Conservation (phyloP, 805 yeast species). For the Sungouiozyma ichnusensis region DNA sequence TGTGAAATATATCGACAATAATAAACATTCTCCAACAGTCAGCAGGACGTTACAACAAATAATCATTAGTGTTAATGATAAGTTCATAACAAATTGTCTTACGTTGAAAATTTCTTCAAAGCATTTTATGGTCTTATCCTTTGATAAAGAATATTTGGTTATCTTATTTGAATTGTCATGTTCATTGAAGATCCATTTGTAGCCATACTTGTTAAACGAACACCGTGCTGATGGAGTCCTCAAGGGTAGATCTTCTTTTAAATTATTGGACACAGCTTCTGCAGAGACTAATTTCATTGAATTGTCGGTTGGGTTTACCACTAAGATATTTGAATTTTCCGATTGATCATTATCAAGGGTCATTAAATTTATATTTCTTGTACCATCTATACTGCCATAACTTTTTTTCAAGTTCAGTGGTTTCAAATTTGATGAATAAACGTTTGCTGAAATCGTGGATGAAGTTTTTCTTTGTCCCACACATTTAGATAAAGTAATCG, state of each 20-base stretch:
- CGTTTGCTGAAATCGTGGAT: constrained; percentile 26
- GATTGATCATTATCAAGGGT: neutral
- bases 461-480: constrained; percentile 29
- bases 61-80: neutral
- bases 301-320: constrained; percentile 16
- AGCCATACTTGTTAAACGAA: constrained; percentile 5
- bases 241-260: neutral
- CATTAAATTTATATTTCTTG: constrained; percentile 1
- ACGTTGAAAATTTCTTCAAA: neutral
- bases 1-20: constrained; percentile 32
- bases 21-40: constrained; percentile 27
- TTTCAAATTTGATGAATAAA: constrained; percentile 15
- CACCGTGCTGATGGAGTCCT: constrained; percentile 2
- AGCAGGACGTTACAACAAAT: constrained; percentile 11
- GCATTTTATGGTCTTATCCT: neutral
- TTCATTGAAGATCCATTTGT: constrained; percentile 6
- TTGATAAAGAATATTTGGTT: neutral
- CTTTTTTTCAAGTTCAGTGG: neutral
- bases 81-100: neutral
- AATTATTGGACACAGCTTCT: constrained; percentile 4
- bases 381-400: neutral
- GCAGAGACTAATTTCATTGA: constrained; percentile 14
- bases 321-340: constrained; percentile 4
- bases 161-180: neutral
- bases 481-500: constrained; percentile 30